Conservation (phyloP, 805 yeast species). For the Cyberlindnera saturnus region DNA sequence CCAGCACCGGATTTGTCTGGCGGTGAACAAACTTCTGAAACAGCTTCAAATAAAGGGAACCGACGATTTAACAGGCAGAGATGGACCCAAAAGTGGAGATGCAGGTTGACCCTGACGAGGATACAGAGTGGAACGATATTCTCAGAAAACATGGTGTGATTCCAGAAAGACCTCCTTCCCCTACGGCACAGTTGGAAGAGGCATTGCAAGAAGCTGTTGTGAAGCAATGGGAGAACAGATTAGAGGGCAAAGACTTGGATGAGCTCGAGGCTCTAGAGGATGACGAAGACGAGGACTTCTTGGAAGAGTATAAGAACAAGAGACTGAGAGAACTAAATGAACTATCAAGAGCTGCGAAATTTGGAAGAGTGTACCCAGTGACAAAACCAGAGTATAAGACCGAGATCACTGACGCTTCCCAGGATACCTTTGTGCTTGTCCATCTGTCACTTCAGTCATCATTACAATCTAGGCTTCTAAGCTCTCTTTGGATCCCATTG, state of each 20-base stretch:
- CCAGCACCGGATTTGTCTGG: too few species aligned
- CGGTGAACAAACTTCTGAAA: too few species aligned
- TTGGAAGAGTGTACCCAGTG: conserved; percentile 72
- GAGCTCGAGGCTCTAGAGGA: conserved; percentile 87
- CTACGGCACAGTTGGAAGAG: conserved; percentile 80
- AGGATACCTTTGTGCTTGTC: conserved; percentile 58
- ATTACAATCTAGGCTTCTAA: conserved; percentile 67
- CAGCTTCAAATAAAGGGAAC: too few species aligned
- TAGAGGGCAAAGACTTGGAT: conserved; percentile 69
- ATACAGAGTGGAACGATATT: conserved; percentile 98
- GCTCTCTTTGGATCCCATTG: conserved; percentile 46
- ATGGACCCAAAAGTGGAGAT: conserved; percentile 63
- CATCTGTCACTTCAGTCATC: conserved; percentile 68
- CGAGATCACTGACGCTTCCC: conserved; percentile 81
- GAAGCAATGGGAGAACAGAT: conserved; percentile 74
- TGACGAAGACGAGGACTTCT: conserved; percentile 88
- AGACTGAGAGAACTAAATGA: conserved; percentile 69
- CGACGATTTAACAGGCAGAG: background rate
- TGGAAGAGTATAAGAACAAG: conserved; percentile 69
- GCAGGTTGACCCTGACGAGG: conserved; percentile 91
- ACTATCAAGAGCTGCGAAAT: conserved; percentile 49
- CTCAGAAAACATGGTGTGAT: conserved; percentile 84
- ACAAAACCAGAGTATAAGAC: conserved; percentile 82
- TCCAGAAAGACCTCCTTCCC: conserved; percentile 87
- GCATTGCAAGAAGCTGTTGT: conserved; percentile 79